Evolutionary conservation across 768 basidiomycete species (phyloP).

Genomic region (Melanogaster broomeanus): DNA sequence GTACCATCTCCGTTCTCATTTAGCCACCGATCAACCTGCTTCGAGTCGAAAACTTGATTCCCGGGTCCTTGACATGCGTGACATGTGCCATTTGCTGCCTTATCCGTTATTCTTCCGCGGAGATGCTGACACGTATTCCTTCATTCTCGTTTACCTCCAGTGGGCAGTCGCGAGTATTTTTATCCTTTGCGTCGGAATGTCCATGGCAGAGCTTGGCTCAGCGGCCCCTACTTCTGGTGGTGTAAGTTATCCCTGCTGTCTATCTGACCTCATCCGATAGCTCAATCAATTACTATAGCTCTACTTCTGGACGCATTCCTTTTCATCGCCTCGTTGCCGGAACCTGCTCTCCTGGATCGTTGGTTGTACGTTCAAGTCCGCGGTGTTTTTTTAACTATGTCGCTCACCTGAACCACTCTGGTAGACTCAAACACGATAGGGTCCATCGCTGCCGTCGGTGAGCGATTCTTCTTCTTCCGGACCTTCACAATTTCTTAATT

Average conservation of each 20-base stretch:
- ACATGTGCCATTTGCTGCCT: constrained; percentile 3
- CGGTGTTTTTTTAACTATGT: neutral
- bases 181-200: constrained; percentile 39
- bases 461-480: neutral
- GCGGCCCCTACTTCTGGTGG: constrained; percentile 46
- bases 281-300: constrained; percentile 34
- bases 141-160: constrained; percentile 8
- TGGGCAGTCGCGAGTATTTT: constrained; percentile 42
- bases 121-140: neutral
- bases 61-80: constrained; percentile 17
- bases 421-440: constrained; percentile 57
- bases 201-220: constrained; percentile 44
- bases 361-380: constrained; percentile 47
- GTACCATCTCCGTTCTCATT: constrained; percentile 7
- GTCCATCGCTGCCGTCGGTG: constrained; percentile 43
- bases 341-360: constrained; percentile 69
- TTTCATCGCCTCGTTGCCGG: constrained; percentile 56
- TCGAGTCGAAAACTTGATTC: neutral
- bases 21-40: neutral
- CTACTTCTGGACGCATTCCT: constrained; percentile 68
- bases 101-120: neutral
- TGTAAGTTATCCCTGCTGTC: constrained; percentile 15
- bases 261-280: neutral
- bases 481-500: neutral
- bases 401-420: neutral